These are phyloP conservation scores for Termitomyces titanicus DNA, from an alignment of 768 basidiomycete genomes.

Conservation along the genomic window DNA sequence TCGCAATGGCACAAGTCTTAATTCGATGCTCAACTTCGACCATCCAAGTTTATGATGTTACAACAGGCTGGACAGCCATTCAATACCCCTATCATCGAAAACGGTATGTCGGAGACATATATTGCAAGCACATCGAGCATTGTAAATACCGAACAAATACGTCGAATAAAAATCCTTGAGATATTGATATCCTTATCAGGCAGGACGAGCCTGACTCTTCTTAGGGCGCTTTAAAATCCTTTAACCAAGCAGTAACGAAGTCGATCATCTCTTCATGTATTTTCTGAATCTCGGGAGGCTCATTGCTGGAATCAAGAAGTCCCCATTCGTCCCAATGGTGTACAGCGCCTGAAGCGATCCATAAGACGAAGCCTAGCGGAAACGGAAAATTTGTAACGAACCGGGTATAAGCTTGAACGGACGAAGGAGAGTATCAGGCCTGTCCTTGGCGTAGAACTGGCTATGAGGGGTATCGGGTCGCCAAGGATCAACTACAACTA, in stretches of 20 bases:
- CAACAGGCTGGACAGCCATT: too few relatives aligned
- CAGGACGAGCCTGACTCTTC: background rate
- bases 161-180: background rate
- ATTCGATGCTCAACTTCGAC: too few relatives aligned
- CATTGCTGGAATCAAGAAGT: slow-evolving; percentile 49
- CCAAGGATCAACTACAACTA: slow-evolving; percentile 78
- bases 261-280: slow-evolving; percentile 79
- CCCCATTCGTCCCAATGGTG: slow-evolving; percentile 84
- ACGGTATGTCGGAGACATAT: too few relatives aligned
- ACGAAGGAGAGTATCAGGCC: slow-evolving; percentile 65
- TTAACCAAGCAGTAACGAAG: slow-evolving; percentile 77
- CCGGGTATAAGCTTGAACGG: slow-evolving; percentile 89
- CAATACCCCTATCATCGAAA: too few relatives aligned
- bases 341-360: slow-evolving; percentile 46
- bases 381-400: slow-evolving; percentile 21
- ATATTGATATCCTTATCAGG: background rate
- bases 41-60: too few relatives aligned
- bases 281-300: slow-evolving; percentile 74
- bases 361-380: background rate
- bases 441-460: slow-evolving; percentile 53
- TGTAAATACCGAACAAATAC: background rate
- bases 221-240: slow-evolving; percentile 39
- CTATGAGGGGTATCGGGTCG: slow-evolving; percentile 83
- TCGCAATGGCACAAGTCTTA: too few relatives aligned
- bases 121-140: background rate